Conservation (phyloP, 108 stramenopile species). For the Discostella stelligeroides region DNA sequence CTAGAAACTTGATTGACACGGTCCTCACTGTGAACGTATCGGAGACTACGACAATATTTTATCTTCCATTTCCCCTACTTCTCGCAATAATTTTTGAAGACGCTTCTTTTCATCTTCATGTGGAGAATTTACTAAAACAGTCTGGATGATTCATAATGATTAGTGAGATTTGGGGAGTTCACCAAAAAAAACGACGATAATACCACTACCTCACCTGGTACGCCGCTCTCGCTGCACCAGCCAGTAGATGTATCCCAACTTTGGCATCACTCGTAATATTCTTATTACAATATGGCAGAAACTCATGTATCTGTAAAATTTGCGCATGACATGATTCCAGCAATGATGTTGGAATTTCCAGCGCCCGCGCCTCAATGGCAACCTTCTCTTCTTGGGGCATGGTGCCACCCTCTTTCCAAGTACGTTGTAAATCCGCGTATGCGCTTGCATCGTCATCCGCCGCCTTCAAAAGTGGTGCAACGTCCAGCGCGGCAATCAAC, state of each 20-base stretch:
- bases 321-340: conserved; percentile 64
- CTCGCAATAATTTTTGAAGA: conserved; percentile 53
- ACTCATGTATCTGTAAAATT: conserved; percentile 59
- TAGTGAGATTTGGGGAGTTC: too few species aligned
- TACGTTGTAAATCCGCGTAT: conserved; percentile 71
- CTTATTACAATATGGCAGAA: conserved; percentile 77
- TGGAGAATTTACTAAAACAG: conserved; percentile 73
- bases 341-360: conserved; percentile 61
- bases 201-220: conserved; percentile 51
- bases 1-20: too few species aligned
- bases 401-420: conserved; percentile 67
- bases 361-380: conserved; percentile 62
- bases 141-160: conserved; percentile 31
- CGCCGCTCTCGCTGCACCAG: conserved; percentile 78
- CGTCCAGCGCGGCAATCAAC: conserved; percentile 55
- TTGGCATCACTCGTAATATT: conserved; percentile 82
- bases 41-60: too few species aligned
- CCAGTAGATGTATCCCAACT: conserved; percentile 80
- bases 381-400: conserved; percentile 60
- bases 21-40: too few species aligned
- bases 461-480: conserved; percentile 41
- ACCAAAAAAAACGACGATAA: conserved; percentile 4
- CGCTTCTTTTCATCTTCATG: conserved; percentile 62
- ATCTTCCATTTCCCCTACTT: conserved; percentile 66
- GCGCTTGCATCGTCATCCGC: conserved; percentile 79